phyloP scores from a whole-genome alignment of 306 rosid genomes.

The Dryas octopetala region DNA sequence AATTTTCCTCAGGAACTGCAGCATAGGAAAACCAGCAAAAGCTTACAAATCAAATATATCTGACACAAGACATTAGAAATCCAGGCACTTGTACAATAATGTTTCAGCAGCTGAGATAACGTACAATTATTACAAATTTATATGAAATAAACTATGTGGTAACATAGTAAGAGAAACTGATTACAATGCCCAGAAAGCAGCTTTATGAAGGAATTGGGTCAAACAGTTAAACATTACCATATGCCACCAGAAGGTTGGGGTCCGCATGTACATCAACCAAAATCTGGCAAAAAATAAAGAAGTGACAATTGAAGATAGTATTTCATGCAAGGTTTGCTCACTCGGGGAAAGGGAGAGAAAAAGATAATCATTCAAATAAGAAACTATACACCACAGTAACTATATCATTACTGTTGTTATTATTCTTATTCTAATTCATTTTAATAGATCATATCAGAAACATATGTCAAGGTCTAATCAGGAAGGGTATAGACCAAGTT shows the following conservation, averaged over 20 bases:
- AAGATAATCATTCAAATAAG: background rate
- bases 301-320: conserved; percentile 9
- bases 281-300: conserved; percentile 51
- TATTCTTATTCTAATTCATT: background rate
- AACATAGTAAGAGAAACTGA: background rate
- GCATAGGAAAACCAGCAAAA: conserved; percentile 15
- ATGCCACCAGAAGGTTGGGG: conserved; percentile 84
- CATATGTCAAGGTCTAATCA: background rate
- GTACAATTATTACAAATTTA: background rate
- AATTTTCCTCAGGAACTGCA: conserved; percentile 93
- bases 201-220: conserved; percentile 1
- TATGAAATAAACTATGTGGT: background rate
- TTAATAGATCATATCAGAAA: background rate
- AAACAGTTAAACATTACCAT: conserved; percentile 52
- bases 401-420: background rate
- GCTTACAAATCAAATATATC: conserved; percentile 17
- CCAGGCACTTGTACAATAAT: conserved; percentile 16
- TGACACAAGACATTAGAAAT: conserved; percentile 14
- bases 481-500: background rate
- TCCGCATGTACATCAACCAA: conserved; percentile 79
- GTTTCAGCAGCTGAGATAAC: conserved; percentile 1
- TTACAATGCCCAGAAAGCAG: conserved; percentile 3
- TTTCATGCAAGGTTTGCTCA: conserved; percentile 9
- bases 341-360: background rate
- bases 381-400: background rate